These are phyloP conservation scores for Volvariella surrecta DNA, from an alignment of 1,284 basidiomycete species.

Conservation along the genomic window DNA sequence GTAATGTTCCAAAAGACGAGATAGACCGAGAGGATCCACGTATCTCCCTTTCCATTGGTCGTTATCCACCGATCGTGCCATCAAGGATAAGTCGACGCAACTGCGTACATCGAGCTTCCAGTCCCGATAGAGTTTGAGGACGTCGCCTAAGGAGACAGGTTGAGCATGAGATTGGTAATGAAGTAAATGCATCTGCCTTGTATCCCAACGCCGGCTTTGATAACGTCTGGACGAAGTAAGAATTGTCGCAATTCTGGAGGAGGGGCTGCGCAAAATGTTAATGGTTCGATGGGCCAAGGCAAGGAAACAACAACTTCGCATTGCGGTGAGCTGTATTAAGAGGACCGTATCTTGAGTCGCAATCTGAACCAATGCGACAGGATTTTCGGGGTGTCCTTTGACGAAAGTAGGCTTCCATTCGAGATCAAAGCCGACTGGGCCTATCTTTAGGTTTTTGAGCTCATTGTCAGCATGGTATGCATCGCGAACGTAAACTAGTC, in stretches of 20 bases:
- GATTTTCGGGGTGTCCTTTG: slow-evolving; percentile 47
- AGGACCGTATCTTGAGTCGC: slow-evolving; percentile 43
- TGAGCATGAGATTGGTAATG: slow-evolving; percentile 6
- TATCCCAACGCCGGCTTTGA: slow-evolving; percentile 68
- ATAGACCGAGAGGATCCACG: slow-evolving; percentile 43
- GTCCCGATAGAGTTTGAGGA: slow-evolving; percentile 52
- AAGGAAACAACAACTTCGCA: slow-evolving; percentile 35
- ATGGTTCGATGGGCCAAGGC: neutral
- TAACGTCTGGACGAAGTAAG: slow-evolving; percentile 37
- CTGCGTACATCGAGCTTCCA: slow-evolving; percentile 38
- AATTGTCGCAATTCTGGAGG: slow-evolving; percentile 41
- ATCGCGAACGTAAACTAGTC: slow-evolving; percentile 24
- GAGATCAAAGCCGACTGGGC: slow-evolving; percentile 59
- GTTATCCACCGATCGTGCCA: slow-evolving; percentile 64
- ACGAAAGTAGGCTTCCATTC: slow-evolving; percentile 61
- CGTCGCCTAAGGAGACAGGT: slow-evolving; percentile 39
- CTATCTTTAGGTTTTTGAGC: slow-evolving; percentile 17
- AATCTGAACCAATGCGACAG: slow-evolving; percentile 62
- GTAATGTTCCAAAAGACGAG: slow-evolving; percentile 52
- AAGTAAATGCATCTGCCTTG: slow-evolving; percentile 33
- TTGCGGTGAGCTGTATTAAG: slow-evolving; percentile 55
- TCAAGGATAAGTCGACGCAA: slow-evolving; percentile 58
- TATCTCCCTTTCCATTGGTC: slow-evolving; percentile 61
- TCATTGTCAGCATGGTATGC: slow-evolving; percentile 21
- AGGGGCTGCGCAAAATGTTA: slow-evolving; percentile 32